Evolutionary conservation across 2,329 filamentous ascomycete species (phyloP), one percentile per base, ranked within the genome.

Genomic region (Sclerotinia spermophila): DNA sequence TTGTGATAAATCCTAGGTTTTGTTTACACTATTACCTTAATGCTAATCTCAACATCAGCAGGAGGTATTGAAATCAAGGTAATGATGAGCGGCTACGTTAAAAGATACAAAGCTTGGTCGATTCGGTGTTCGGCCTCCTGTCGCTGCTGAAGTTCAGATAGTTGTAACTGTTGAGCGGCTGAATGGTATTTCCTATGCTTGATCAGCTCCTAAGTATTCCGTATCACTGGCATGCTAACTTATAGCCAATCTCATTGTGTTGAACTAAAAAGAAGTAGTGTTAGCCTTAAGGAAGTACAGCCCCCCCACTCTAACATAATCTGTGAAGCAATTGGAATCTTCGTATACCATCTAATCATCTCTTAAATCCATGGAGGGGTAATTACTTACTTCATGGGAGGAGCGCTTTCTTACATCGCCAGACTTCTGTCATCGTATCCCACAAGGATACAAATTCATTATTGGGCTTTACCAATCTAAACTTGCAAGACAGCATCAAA

Each of bases 201-300:
- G n/a, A 6, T 5, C 27, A 33, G 17, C 53, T 33, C 27, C 17
- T 33, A 5, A 10, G 17, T 21, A 33, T 56, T 33, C 27, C 1
- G 5, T 17, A 3, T 27, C 17, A 17, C 2, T 51, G n/a, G 5
- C 13, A 4, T 27, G 3, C 0, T 0, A 8, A 51, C 17, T 6
- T 27, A 24, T 17, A 27, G n/a, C 5, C 6, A 27, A 51, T 27
- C 48, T 51, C 48, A 15, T 27, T 51, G n/a, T 33, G 30, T 10
- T 13, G 6, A 24, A 13, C 19, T 6, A 2, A 2, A 5, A 15
- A 35, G 2, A 58, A 58, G 7, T 35, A 1, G 2, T 24, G 6
- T n/a, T 24, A 7, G 24, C 6, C 4, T 8, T 24, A 15, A 35
- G 1, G 55, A 38, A 58, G 33, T 35, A 10, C 33, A 30, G 13